phyloP scores from a whole-genome alignment of 2,329 filamentous ascomycete genomes.

The Colletotrichum higginsianum region DNA sequence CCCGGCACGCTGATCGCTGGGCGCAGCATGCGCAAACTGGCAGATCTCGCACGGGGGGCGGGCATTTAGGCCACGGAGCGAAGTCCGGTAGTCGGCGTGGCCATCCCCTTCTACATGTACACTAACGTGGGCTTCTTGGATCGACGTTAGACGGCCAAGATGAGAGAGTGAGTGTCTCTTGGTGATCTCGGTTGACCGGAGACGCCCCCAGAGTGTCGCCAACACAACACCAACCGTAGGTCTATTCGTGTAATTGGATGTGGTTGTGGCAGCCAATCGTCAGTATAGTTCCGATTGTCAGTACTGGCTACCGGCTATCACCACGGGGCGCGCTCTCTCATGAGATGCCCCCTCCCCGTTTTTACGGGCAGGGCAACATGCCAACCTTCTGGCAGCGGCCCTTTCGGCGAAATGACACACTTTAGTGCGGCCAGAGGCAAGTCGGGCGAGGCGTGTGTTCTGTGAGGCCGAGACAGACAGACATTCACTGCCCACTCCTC shows the following conservation, averaged over 20 bases:
- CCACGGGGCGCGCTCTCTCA: no score
- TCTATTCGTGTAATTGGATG: no score
- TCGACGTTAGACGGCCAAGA: slow-evolving; percentile 2
- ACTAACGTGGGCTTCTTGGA: neutral
- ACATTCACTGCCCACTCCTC: neutral
- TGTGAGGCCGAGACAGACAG: neutral
- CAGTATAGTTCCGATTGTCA: no score
- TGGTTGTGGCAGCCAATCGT: neutral
- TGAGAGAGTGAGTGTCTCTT: neutral
- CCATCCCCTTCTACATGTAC: neutral
- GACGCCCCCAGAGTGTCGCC: slow-evolving; percentile 27
- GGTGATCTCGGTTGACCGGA: slow-evolving; percentile 36
- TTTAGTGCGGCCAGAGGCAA: slow-evolving; percentile 10
- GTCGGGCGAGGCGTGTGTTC: neutral
- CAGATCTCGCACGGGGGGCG: slow-evolving; percentile 8
- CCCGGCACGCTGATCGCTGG: slow-evolving; percentile 36
- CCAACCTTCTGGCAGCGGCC: slow-evolving; percentile 1
- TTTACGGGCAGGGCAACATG: no score
- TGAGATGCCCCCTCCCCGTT: no score
- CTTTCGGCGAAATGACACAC: slow-evolving; percentile 35
- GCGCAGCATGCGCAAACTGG: slow-evolving; percentile 27
- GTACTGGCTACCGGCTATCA: neutral
- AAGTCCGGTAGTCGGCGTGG: neutral
- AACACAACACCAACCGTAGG: neutral
- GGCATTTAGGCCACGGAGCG: neutral